These are phyloP conservation scores for Bretschneidera sinensis DNA, from an alignment of 345 rosid genomes.

Conservation along the genomic window DNA sequence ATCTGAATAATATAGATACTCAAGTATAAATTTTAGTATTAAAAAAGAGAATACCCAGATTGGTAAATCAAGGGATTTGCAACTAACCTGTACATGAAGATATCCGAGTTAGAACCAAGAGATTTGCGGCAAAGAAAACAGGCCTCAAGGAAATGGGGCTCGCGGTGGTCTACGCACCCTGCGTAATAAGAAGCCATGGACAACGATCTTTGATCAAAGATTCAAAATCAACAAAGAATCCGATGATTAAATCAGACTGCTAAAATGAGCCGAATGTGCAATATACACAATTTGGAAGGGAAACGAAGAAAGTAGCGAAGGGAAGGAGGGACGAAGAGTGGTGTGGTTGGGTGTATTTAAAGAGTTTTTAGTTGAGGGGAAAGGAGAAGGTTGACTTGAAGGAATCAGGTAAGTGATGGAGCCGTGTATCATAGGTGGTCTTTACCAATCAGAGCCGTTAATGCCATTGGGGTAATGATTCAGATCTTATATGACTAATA, in stretches of 20 bases:
- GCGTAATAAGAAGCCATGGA: constrained; percentile 27
- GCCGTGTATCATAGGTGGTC: constrained; percentile 10
- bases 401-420: constrained; percentile 25
- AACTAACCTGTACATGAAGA: constrained; percentile 88
- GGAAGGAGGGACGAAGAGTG: background rate
- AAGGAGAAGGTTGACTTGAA: background rate
- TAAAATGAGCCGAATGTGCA: background rate
- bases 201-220: too few species aligned
- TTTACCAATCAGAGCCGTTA: constrained; percentile 4
- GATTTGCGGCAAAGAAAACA: constrained; percentile 71
- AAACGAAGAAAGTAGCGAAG: background rate
- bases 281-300: background rate
- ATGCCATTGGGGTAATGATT: background rate
- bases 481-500: too few species aligned
- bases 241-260: too few species aligned
- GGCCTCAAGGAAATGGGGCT: constrained; percentile 64
- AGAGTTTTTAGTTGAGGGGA: background rate
- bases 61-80: background rate
- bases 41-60: too few species aligned
- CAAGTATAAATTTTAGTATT: too few species aligned
- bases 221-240: background rate
- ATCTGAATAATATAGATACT: background rate
- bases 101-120: constrained; percentile 57
- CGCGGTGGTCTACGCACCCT: constrained; percentile 20
- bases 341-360: background rate